phyloP scores from a whole-genome alignment of 345 rosid species.

The Euphorbia tirucalli region DNA sequence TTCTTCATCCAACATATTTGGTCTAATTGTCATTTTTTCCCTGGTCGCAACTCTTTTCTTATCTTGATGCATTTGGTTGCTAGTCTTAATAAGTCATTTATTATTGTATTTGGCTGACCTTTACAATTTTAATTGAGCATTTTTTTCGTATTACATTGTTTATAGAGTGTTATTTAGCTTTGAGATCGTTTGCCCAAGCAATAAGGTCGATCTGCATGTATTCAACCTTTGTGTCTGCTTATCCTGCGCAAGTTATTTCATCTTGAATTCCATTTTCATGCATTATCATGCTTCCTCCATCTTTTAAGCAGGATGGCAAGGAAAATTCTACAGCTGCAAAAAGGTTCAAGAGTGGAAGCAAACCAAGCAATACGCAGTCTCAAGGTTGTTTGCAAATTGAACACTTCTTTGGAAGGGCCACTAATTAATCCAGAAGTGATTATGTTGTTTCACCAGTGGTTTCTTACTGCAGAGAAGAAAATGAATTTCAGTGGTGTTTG shows the following conservation, averaged over 20 bases:
- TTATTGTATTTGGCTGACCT: not conserved
- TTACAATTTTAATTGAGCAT: not conserved
- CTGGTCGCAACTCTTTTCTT: not conserved
- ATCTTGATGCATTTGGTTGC: conserved; percentile 2
- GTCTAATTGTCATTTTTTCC: not conserved
- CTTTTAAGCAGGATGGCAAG: conserved; percentile 45
- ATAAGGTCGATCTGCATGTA: too few relatives aligned
- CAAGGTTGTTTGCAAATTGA: conserved; percentile 77
- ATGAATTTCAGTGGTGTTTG: not conserved
- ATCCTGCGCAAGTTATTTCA: not conserved
- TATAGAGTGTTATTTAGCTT: not conserved
- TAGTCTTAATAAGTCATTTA: not conserved
- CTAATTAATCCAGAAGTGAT: conserved; percentile 28
- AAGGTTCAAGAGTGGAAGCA: conserved; percentile 55
- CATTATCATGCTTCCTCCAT: not conserved
- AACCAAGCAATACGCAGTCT: conserved; percentile 46
- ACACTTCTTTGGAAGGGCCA: conserved; percentile 72
- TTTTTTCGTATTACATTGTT: not conserved
- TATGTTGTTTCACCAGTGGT: not conserved
- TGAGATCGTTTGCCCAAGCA: not conserved
- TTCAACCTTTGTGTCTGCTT: not conserved
- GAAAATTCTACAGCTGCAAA: conserved; percentile 44
- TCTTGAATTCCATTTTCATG: too few relatives aligned
- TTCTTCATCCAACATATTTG: not conserved
- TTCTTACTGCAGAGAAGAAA: not conserved